Base-by-base conservation (phyloP, 31 red algal species). In the Odonthalia washingtoniensis region DNA sequence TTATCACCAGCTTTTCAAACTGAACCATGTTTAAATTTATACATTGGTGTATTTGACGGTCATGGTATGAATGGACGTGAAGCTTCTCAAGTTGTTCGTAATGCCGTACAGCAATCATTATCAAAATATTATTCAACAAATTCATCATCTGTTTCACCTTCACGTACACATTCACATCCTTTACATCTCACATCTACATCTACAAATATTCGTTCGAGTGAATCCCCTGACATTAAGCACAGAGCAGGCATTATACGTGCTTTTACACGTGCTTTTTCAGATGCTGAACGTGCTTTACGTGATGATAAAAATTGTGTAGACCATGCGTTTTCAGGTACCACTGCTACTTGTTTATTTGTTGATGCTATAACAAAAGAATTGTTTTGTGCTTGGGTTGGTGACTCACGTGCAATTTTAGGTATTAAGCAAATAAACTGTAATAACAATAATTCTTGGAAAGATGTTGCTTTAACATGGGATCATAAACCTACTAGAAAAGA, bases 401-500 rank as follows among this genome's bases (percentile, higher is more conserved):
- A 98, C 70, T 98, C 96, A 62, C 46, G 96, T 1, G 77, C 70
- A 26, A 70, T 98, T 18, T n/a, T 98, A 36, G 94, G 94, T 30
- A 36, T 52, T 27, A 66, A 32, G 21, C 16, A 83, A 14, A n/a
- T 24, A 12, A 27, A 61, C 14, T 12, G 5, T 0, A 46, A 9
- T 6, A 26, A 61, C 16, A 32, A 32, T 27, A 37, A 70, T 28
- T 9, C 28, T 6, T 21, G 9, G 12, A 26, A 52, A 77, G 65
- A 88, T 4, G 85, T 98, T 27, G 92, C 94, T 40, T 63, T 94
- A 65, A 92, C 89, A 31, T 89, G 80, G 82, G 96, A 98, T 74
- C 96, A 98, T 52, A 98, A 95, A 70, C 96, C 96, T 18, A 30
- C n/a, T 21, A 72, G 96, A 32, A n/a, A 24, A 1, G 96, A 98